Evolutionary conservation across 1,284 basidiomycete species (phyloP).

Genomic region (Ceratobasidium sp.): DNA sequence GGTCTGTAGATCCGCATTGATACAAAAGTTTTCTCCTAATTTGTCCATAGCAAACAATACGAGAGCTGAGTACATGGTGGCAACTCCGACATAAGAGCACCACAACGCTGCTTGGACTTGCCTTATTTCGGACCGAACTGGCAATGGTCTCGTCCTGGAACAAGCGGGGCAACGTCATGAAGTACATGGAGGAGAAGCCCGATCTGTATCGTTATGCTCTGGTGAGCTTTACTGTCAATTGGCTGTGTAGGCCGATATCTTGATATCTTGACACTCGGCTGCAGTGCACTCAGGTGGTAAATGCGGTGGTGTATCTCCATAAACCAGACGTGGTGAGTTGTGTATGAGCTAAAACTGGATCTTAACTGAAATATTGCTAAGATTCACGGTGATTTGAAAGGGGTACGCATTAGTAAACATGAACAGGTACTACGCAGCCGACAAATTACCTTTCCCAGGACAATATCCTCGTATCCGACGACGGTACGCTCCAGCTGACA

Average conservation of each 20-base stretch:
- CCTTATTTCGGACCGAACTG: background rate
- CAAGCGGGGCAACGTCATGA: background rate
- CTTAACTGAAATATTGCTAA: background rate
- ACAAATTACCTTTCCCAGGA: background rate
- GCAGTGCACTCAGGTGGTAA: background rate
- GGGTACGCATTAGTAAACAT: background rate
- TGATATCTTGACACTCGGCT: background rate
- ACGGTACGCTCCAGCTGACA: background rate
- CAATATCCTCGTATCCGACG: background rate
- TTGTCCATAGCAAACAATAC: background rate
- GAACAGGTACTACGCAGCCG: no score
- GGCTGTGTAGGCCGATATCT: no score
- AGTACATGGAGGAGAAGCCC: background rate
- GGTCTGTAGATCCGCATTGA: no score
- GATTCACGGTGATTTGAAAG: conserved; percentile 14
- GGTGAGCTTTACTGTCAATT: background rate
- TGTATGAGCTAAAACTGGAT: background rate
- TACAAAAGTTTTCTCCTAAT: no score
- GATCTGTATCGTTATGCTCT: background rate
- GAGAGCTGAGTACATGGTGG: conserved; percentile 1
- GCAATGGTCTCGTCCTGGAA: conserved; percentile 9
- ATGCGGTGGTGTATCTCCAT: background rate
- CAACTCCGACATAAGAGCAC: background rate
- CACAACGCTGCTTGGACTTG: background rate
- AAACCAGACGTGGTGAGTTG: background rate